Conservation (phyloP, 1,284 basidiomycete genomes). For the Ustilago curta region DNA sequence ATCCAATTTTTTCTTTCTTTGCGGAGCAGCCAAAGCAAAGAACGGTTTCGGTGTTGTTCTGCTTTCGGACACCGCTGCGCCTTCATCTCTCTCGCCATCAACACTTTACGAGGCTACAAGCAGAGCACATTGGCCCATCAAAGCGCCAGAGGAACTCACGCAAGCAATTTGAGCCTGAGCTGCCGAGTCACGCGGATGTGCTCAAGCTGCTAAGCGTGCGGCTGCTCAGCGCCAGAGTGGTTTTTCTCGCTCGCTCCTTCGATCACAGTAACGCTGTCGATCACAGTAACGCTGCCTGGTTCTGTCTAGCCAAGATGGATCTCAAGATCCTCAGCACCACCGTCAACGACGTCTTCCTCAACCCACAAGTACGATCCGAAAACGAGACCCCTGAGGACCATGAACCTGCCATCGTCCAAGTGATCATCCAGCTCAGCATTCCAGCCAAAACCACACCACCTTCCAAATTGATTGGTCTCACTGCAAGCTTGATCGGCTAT, state of each 20-base stretch:
- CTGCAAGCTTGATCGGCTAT: constrained; percentile 42
- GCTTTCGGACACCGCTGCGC: too few relatives aligned
- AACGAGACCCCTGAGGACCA: constrained; percentile 36
- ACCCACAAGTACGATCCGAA: constrained; percentile 33
- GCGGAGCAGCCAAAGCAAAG: background rate
- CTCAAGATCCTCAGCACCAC: constrained; percentile 56
- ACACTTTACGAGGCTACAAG: too few relatives aligned
- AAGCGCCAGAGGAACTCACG: too few relatives aligned
- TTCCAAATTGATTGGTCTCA: constrained; percentile 37
- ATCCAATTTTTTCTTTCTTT: too few relatives aligned
- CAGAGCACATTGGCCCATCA: too few relatives aligned
- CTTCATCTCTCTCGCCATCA: background rate
- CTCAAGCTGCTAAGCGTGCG: too few relatives aligned
- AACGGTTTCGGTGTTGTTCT: too few relatives aligned
- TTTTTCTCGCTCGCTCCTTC: background rate
- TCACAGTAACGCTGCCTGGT: background rate
- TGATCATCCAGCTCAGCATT: constrained; percentile 51
- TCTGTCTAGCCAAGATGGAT: constrained; percentile 26
- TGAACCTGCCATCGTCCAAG: constrained; percentile 40
- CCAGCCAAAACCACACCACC: constrained; percentile 35
- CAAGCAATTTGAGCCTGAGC: too few relatives aligned
- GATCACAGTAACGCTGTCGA: background rate
- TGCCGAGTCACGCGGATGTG: too few relatives aligned
- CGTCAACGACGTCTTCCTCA: constrained; percentile 49
- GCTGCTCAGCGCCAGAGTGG: too few relatives aligned